Conservation (phyloP, 139 green algal species). For the Limnomonas spitsbergensis region DNA sequence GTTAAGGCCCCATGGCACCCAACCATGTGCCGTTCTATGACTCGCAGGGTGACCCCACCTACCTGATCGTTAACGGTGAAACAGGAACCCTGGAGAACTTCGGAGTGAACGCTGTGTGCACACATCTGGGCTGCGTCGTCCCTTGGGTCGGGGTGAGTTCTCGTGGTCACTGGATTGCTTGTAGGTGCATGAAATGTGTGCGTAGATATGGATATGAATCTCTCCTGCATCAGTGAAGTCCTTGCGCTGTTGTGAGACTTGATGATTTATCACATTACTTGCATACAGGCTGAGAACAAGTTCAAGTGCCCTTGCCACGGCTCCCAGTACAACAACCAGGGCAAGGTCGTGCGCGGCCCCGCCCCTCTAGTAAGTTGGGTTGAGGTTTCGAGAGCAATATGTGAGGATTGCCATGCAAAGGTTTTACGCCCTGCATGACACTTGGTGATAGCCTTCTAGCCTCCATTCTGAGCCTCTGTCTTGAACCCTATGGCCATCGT, state of each 20-base stretch:
- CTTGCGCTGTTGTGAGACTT: background rate
- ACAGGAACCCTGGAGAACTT: conserved; percentile 81
- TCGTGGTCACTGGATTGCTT: background rate
- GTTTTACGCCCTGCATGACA: no score
- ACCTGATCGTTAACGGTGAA: conserved; percentile 91
- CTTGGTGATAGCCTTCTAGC: no score
- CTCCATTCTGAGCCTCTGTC: background rate
- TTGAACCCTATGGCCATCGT: background rate
- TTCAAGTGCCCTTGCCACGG: conserved; percentile 99
- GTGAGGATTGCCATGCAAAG: no score
- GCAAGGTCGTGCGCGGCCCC: conserved; percentile 92
- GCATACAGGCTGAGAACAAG: conserved; percentile 92
- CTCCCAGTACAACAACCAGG: conserved; percentile 94
- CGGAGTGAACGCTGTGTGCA: conserved; percentile 99
- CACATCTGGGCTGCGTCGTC: conserved; percentile 98
- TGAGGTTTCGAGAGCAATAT: background rate
- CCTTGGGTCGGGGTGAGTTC: conserved; percentile 86
- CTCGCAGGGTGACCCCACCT: conserved; percentile 91
- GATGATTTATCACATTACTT: background rate
- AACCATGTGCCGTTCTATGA: background rate
- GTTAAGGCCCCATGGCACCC: background rate
- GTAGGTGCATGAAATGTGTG: background rate
- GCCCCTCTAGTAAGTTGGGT: conserved; percentile 72
- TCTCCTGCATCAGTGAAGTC: background rate
- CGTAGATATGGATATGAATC: no score